Evolutionary conservation across 73 alveolate genomes (phyloP).

Genomic region (Durusdinium trenchii): DNA sequence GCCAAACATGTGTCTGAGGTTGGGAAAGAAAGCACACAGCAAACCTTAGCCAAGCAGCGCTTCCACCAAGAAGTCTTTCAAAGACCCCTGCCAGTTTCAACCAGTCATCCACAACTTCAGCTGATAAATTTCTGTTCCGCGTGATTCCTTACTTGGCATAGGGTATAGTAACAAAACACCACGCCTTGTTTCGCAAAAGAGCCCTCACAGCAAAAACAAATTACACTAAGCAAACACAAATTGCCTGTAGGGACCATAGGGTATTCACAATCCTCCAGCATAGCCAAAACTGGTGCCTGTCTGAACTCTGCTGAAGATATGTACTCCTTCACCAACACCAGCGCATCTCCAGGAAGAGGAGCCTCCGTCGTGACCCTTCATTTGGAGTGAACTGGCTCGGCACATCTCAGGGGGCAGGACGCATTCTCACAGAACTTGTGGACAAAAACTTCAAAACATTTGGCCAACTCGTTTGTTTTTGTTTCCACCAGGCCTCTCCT

Average conservation of each 20-base stretch:
- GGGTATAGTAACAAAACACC: not conserved
- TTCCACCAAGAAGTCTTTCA: not conserved
- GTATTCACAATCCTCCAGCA: not conserved
- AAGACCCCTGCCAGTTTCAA: not conserved
- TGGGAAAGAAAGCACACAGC: too few species aligned
- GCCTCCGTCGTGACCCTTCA: not conserved
- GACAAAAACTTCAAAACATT: not conserved
- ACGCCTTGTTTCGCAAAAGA: too few species aligned
- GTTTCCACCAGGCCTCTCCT: not conserved
- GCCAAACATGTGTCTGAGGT: too few species aligned
- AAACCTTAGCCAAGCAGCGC: too few species aligned
- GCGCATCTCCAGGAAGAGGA: not conserved
- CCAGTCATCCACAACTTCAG: not conserved
- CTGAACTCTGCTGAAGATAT: not conserved
- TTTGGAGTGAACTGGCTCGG: not conserved
- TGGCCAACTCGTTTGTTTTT: not conserved
- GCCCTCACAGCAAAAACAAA: too few species aligned
- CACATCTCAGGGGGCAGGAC: slow-evolving; percentile 11
- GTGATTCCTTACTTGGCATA: not conserved
- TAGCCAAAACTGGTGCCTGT: not conserved
- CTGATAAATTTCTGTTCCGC: not conserved
- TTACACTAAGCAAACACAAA: not conserved
- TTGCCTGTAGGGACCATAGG: not conserved
- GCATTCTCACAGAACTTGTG: too few species aligned
- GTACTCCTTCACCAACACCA: slow-evolving; percentile 37